Evolutionary conservation across 2,329 filamentous ascomycete species (phyloP), one percentile per base, ranked within the genome.

Genomic region (Botryosphaeria dothidea): DNA sequence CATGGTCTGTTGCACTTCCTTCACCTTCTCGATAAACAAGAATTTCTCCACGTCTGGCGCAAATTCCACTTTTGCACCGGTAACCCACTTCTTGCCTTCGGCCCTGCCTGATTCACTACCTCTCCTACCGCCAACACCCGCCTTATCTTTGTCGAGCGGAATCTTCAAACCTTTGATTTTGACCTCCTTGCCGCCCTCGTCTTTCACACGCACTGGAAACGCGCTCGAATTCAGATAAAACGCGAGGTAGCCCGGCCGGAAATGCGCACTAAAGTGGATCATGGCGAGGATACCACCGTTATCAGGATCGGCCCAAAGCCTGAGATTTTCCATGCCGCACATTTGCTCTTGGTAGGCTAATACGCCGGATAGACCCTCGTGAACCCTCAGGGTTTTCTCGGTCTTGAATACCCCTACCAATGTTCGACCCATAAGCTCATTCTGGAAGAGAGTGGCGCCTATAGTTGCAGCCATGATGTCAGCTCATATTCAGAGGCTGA

Each of bases 281-380:
- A 82, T 71, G 0, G 77, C 80, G 34, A 82, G 72, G 19, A 82
- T 74, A 21, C 78, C 81, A 19, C 76, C 77, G 0, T 72, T 75
- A 0, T 76, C 77, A 25, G 78, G 75, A 51, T 83, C 80, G 66
- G 81, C 76, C 80, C 81, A 83, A 0, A 83, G 70, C 3, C 81
- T 74, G 2, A 83, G 72, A 38, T 79, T 80, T 66, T 83, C 81
- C 66, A 82, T 78, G 21, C 78, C 81, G 62, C 80, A 81, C 73
- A 83, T 81, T 68, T 82, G 81, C 67, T 82, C 80, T 62, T 81
- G 78, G 64, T 81, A 81, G 3, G 78, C 72, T 62, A 82, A 78
- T 0, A 77, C 73, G 0, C 77, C 74, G 21, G 73, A 71, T 19
- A 82, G 57, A 4, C 81, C 80, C 63, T 80, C 76, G 68, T 81